phyloP scores from a whole-genome alignment of 129 eudicot genomes.

The Glebionis coronaria region DNA sequence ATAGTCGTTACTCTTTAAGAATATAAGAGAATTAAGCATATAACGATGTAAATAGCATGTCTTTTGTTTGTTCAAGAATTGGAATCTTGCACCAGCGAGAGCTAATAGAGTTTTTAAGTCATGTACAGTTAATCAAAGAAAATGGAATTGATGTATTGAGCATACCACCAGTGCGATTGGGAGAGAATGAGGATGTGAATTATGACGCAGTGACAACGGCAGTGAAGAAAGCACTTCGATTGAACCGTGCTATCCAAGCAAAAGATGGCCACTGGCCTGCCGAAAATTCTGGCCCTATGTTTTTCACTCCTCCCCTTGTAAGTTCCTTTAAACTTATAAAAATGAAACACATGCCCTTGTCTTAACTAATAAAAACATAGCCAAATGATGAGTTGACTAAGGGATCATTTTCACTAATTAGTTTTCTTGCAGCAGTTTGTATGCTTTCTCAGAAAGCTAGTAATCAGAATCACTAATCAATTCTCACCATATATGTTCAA shows the following conservation, averaged over 20 bases:
- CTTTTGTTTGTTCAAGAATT: too few relatives aligned
- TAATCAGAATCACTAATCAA: not conserved
- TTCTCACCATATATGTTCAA: not conserved
- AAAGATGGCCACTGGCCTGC: constrained; percentile 70
- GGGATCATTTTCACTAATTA: not conserved
- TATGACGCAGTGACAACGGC: constrained; percentile 42
- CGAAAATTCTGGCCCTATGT: constrained; percentile 47
- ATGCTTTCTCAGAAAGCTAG: too few relatives aligned
- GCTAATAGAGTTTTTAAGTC: too few relatives aligned
- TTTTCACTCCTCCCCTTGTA: constrained; percentile 54
- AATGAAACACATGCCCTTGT: not conserved
- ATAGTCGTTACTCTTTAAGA: not conserved
- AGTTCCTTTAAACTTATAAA: not conserved
- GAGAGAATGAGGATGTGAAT: constrained; percentile 35
- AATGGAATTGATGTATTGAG: constrained; percentile 45
- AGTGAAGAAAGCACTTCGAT: constrained; percentile 41
- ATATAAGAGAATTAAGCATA: too few relatives aligned
- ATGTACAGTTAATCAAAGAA: constrained; percentile 42
- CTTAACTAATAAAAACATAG: too few relatives aligned
- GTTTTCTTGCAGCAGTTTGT: too few relatives aligned
- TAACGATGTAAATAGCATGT: too few relatives aligned
- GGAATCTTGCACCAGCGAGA: too few relatives aligned
- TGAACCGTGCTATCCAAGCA: constrained; percentile 48
- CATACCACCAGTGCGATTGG: constrained; percentile 36
- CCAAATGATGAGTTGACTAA: not conserved